Conservation (phyloP, 2,329 filamentous ascomycete genomes). For the Didymella segeticola region DNA sequence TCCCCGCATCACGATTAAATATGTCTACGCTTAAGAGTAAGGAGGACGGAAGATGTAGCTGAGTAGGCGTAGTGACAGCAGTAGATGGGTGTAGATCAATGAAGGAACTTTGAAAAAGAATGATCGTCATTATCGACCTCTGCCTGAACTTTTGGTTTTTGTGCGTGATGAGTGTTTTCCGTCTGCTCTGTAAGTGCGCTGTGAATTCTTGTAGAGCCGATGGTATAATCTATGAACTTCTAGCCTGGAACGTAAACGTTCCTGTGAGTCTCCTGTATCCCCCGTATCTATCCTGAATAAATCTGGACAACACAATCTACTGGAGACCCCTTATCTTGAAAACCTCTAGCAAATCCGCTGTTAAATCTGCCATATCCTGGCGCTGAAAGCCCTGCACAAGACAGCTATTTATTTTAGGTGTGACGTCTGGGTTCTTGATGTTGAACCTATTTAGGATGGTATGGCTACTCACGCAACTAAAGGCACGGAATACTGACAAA, state of each 20-base stretch:
- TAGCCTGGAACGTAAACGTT: conserved; percentile 15
- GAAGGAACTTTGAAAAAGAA: conserved; percentile 23
- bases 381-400: conserved; percentile 18
- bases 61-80: conserved; percentile 27
- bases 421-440: conserved; percentile 15
- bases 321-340: conserved; percentile 9
- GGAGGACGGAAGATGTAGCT: conserved; percentile 25
- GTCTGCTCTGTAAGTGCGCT: conserved; percentile 24
- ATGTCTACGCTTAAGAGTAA: conserved; percentile 29
- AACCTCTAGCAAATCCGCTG: conserved; percentile 14
- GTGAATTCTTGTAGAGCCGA: conserved; percentile 20
- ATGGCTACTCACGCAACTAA: conserved; percentile 15
- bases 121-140: conserved; percentile 21
- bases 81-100: conserved; percentile 26
- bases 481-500: conserved; percentile 18
- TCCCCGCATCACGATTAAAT: conserved; percentile 24
- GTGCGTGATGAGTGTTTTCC: conserved; percentile 27
- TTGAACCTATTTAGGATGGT: conserved; percentile 16
- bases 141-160: conserved; percentile 25
- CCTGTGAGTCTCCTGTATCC: conserved; percentile 8
- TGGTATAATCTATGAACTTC: conserved; percentile 8
- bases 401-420: conserved; percentile 15
- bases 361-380: conserved; percentile 12
- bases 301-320: conserved; percentile 18
- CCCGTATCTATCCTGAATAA: conserved; percentile 8